These are phyloP conservation scores for Shiraia sp. DNA, from an alignment of 2,329 filamentous ascomycete species.

Conservation along the genomic window DNA sequence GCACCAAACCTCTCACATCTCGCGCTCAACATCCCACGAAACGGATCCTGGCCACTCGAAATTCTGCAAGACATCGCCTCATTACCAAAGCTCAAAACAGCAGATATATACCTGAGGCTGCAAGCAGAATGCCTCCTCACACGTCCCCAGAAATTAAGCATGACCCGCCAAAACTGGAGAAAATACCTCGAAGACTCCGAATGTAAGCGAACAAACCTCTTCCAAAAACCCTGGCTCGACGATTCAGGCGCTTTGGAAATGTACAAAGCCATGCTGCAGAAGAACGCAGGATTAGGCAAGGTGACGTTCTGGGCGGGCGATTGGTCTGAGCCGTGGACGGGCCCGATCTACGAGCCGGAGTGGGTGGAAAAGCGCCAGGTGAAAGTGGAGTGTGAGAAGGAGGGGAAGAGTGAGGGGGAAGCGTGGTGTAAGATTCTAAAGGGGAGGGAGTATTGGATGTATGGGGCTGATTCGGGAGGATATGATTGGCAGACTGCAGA, in stretches of 20 bases:
- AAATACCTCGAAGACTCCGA: background rate
- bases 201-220: constrained; percentile 9
- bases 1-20: constrained; percentile 12
- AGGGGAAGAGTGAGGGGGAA: background rate
- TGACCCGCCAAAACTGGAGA: background rate
- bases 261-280: constrained; percentile 12
- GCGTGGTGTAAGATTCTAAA: constrained; percentile 1
- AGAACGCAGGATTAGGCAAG: constrained; percentile 8
- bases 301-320: constrained; percentile 17
- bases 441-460: constrained; percentile 8
- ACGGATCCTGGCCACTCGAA: constrained; percentile 18
- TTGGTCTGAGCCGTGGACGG: constrained; percentile 7
- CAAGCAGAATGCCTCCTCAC: constrained; percentile 8
- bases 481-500: no score
- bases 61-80: constrained; percentile 6
- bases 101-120: constrained; percentile 14
- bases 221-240: constrained; percentile 8
- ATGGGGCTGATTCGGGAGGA: background rate
- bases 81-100: constrained; percentile 7
- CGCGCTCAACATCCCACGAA: constrained; percentile 15
- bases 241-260: constrained; percentile 7
- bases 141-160: background rate
- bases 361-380: constrained; percentile 6
- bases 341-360: background rate
- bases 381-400: constrained; percentile 10